Conservation (phyloP, 2,329 filamentous ascomycete species). For the Trichoderma koningiopsis region DNA sequence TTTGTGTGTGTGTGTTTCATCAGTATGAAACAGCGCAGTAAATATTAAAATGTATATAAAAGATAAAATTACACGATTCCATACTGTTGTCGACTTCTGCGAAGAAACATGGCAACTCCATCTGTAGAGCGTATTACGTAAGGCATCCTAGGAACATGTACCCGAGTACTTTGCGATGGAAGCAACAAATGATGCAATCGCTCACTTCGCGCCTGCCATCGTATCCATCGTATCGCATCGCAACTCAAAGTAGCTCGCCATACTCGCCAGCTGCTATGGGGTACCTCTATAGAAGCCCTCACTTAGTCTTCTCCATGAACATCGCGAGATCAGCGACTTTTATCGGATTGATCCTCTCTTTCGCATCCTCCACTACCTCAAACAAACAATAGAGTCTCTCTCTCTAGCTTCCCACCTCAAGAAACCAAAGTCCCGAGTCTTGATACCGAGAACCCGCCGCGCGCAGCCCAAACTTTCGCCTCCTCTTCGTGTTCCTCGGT, state of each 20-base stretch:
- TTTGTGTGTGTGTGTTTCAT: no score
- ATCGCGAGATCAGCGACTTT: neutral
- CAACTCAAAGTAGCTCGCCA: conserved; percentile 13
- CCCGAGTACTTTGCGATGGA: neutral
- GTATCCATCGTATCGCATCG: neutral
- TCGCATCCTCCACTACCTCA: neutral
- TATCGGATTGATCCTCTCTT: neutral
- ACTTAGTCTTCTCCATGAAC: neutral
- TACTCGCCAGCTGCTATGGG: neutral
- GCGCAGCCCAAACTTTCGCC: neutral
- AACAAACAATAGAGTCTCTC: neutral
- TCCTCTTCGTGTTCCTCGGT: neutral
- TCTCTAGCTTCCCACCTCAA: neutral
- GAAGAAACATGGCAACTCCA: no score
- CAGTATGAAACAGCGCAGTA: no score
- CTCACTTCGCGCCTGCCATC: conserved; percentile 7
- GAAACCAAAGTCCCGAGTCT: neutral
- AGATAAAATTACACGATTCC: no score
- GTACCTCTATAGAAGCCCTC: neutral
- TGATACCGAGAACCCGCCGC: neutral
- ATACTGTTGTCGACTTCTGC: no score
- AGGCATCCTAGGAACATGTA: neutral
- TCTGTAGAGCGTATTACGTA: neutral
- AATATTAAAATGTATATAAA: no score
- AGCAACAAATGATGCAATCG: conserved; percentile 18